Conservation (phyloP, 495 filamentous ascomycete species). For the Penicillium turbatum region DNA sequence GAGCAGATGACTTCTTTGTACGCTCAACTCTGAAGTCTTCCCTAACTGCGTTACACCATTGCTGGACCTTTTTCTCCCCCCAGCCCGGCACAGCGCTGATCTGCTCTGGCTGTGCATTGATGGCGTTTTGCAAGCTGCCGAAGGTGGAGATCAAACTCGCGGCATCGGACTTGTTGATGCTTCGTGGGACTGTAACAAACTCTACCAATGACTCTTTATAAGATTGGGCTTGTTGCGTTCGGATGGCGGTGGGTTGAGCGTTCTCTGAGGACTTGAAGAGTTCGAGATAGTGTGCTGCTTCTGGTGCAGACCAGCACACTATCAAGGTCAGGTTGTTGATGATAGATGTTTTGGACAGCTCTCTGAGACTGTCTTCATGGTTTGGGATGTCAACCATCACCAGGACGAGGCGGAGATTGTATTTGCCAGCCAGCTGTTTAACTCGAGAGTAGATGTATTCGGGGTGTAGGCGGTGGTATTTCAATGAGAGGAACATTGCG, state of each 20-base stretch:
- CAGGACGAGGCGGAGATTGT: slow-evolving; percentile 76
- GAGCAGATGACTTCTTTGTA: slow-evolving; percentile 52
- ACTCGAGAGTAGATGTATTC: slow-evolving; percentile 98
- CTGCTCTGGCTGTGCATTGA: slow-evolving; percentile 86
- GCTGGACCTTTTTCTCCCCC: slow-evolving; percentile 90
- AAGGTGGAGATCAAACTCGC: slow-evolving; percentile 82
- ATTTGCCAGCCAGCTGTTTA: slow-evolving; percentile 70
- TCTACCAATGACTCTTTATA: slow-evolving; percentile 90
- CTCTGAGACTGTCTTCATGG: slow-evolving; percentile 73
- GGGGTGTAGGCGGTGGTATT: slow-evolving; percentile 95
- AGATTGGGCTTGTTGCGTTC: slow-evolving; percentile 71
- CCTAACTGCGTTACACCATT: slow-evolving; percentile 74
- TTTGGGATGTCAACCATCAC: slow-evolving; percentile 91
- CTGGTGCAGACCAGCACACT: slow-evolving; percentile 87
- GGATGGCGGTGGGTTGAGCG: slow-evolving; percentile 74
- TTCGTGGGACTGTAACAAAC: slow-evolving; percentile 83
- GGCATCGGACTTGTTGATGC: slow-evolving; percentile 92
- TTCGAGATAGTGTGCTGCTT: slow-evolving; percentile 90
- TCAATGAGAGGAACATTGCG: slow-evolving; percentile 87
- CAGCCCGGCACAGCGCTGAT: slow-evolving; percentile 77
- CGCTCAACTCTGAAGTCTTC: slow-evolving; percentile 77
- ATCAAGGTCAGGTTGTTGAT: slow-evolving; percentile 91
- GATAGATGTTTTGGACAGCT: slow-evolving; percentile 82
- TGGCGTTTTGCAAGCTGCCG: slow-evolving; percentile 76
- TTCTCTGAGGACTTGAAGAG: slow-evolving; percentile 91